Base-by-base conservation (phyloP, 345 rosid species). In the Mercurialis annua region DNA sequence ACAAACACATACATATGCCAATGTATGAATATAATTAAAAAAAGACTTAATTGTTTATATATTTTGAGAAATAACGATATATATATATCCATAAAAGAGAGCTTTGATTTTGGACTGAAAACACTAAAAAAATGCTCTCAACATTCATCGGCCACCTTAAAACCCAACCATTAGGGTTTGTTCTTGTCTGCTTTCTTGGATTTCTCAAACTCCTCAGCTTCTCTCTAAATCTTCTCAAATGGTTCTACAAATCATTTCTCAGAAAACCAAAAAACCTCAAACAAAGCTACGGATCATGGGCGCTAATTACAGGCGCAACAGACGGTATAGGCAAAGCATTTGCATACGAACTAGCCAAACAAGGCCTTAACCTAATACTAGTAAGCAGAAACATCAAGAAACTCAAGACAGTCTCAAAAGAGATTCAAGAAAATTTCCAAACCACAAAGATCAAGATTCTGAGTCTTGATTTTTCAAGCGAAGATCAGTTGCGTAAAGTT, bases 301-400 rank as follows among this genome's bases (percentile, higher is more conserved):
- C 91, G 57, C 71, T 91, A 46, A 64, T 94, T 78, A 94, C 97
- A 1, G 99, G 96, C 53, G 82, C 95, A 69, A 86, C 99, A 0
- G 87, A 87, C 14, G 99, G 99, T 30, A 89, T 91, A 26, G 99
- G 99, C 27, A 87, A 67, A 38, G 95, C 94, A 70, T 85, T 89
- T 33, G 90, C 95, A 63, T 64, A 34, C 62, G 84, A 81, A 40
- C 78, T 91, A 17, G 96, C 96, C 23, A 67, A 58, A 62, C 73
- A 67, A 24, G 96, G 92, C 50, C 83, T 94, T 10, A 83, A 89
- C 78, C 75, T 91, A 26, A 54, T 94, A 60, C 78, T 94, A 26
- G 89, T 94, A 36, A 76, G 97, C 53, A 73, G 96, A 57, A 86
- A 76, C 82, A 74, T 57, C 10, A 23, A 66, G 36, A 91, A 84